Evolutionary conservation across 2,329 filamentous ascomycete species (phyloP), one percentile per base, ranked within the genome.

Genomic region (Dactylonectria macrodidyma): DNA sequence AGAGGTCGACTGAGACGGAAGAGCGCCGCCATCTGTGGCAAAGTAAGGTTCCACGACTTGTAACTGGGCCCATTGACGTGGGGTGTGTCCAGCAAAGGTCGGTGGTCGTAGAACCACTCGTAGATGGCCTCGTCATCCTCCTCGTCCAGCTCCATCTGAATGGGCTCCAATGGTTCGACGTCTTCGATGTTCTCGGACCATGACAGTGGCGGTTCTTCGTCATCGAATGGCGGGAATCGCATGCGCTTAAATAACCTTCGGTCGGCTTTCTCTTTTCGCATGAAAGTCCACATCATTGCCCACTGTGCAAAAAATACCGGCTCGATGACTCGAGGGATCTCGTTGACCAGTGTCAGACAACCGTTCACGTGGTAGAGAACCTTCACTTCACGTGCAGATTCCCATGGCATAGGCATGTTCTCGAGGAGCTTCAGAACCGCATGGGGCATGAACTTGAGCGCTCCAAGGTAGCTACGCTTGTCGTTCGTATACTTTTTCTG

Each of bases 371-470:
- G 96, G 81, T 99, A 99, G 12, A 99, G 87, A 33, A 99, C 96
- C 84, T 98, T 98, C 69, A 99, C 97, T 78, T 99, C 96, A 70
- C 95, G 90, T 30, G 94, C 91, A 65, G 95, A 96, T 84, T 99
- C 96, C 96, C 96, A 99, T 0, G 96, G 96, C 96, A 99, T 99
- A 4, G 96, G 96, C 96, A 99, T 99, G 77, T 99, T 99, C 85
- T 99, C 96, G 64, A 99, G 83, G 26, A 99, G 88, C 85, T 99
- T 99, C 84, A 99, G 84, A 11, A 99, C 96, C 6, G 96, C 96
- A 80, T 99, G 96, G 1, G 96, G 96, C 96, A 99, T 99, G 84
- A 98, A 99, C 84, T 99, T 99, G 71, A 99, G 84, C 38, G 97
- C 96, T 70, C 97, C 97, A 55, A 99, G 88, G 81, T 99, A 99